A percentile compares a stretch with the other conserved stretches of the same genome.
phyloP scores from a whole-genome alignment of 225 moss, liverwort and hornwort genomes.

The Rhytidiadelphus loreus region DNA sequence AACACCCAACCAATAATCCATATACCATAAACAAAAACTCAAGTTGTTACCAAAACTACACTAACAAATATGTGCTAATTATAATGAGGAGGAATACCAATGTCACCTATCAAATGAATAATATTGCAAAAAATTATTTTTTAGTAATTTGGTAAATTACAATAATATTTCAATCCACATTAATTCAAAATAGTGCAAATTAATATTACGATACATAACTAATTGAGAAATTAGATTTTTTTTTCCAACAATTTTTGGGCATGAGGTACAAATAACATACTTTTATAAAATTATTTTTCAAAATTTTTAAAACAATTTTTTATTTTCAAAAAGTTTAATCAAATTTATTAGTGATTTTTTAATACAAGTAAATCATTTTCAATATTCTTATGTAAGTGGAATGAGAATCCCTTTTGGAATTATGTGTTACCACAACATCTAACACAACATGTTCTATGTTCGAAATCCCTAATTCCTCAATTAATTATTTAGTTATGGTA shows the following conservation, averaged over 20 bases:
- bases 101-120: too few relatives aligned
- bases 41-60: too few relatives aligned
- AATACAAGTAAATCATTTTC: too few relatives aligned
- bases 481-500: neutral
- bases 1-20: accelerated
- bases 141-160: too few relatives aligned
- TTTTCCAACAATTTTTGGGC: neutral
- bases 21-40: too few relatives aligned
- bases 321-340: too few relatives aligned
- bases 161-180: neutral
- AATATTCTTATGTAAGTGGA: too few relatives aligned
- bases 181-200: neutral
- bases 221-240: neutral
- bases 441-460: neutral
- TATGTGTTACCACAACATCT: neutral
- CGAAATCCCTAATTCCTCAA: accelerated
- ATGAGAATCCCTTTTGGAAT: too few relatives aligned
- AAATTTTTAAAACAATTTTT: neutral
- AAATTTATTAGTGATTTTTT: neutral
- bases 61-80: too few relatives aligned
- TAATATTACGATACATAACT: neutral
- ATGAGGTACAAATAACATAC: neutral
- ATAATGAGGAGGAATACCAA: too few relatives aligned
- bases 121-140: too few relatives aligned
- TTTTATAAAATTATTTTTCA: neutral